Evolutionary conservation across 2,329 filamentous ascomycete species (phyloP).

Genomic region (Cercospora berteroae): DNA sequence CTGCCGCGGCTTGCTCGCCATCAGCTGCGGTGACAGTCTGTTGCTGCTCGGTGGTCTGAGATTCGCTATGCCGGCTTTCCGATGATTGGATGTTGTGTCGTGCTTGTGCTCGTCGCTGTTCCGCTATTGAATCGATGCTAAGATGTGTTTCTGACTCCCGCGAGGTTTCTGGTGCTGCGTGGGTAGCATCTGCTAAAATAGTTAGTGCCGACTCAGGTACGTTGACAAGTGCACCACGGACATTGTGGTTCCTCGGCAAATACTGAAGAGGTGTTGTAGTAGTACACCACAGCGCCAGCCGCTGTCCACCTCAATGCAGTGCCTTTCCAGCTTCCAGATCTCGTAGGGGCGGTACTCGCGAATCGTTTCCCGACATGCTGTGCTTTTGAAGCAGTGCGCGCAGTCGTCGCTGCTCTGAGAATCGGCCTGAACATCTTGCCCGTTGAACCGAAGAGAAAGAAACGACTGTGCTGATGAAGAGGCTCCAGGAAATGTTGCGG

Average conservation of each 20-base stretch:
- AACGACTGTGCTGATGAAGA: constrained; percentile 14
- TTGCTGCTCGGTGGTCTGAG: constrained; percentile 14
- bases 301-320: constrained; percentile 70
- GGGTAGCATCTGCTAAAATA: constrained; percentile 29
- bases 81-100: constrained; percentile 22
- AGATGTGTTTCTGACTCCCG: constrained; percentile 43
- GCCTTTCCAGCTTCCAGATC: constrained; percentile 79
- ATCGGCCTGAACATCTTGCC: constrained; percentile 54
- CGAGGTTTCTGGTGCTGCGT: constrained; percentile 43
- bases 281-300: constrained; percentile 77
- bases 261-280: constrained; percentile 84
- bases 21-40: constrained; percentile 23
- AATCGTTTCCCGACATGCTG: constrained; percentile 44
- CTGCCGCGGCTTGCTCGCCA: constrained; percentile 26
- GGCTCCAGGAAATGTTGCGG: not conserved
- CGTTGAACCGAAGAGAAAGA: constrained; percentile 8
- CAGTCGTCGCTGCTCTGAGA: constrained; percentile 43
- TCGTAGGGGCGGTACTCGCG: constrained; percentile 58
- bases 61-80: constrained; percentile 13
- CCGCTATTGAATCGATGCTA: constrained; percentile 47
- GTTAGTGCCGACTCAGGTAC: constrained; percentile 16
- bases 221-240: constrained; percentile 46
- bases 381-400: constrained; percentile 36
- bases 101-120: constrained; percentile 41
- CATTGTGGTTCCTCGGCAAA: constrained; percentile 81